Conservation (phyloP, 2,329 filamentous ascomycete genomes). For the Diaporthe humulicola region DNA sequence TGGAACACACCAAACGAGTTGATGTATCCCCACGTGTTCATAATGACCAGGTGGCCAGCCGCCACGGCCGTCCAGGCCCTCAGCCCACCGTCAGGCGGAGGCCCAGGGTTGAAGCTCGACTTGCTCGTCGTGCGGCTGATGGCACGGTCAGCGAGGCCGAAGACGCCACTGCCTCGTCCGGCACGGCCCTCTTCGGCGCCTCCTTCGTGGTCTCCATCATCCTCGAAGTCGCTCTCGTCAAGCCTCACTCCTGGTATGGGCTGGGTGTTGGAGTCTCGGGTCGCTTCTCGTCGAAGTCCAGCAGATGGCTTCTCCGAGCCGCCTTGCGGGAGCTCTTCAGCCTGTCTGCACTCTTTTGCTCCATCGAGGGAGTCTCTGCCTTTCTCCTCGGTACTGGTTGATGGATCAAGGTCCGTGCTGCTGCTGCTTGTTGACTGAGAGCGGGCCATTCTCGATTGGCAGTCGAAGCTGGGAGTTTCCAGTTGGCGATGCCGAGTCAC, state of each 20-base stretch:
- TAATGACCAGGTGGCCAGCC: conserved; percentile 60
- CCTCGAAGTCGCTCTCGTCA: conserved; percentile 1
- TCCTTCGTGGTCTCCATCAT: neutral
- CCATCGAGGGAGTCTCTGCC: neutral
- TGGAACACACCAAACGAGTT: conserved; percentile 71
- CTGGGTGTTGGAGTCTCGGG: conserved; percentile 23
- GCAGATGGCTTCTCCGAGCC: conserved; percentile 18
- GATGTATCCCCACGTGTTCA: conserved; percentile 68
- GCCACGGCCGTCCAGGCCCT: conserved; percentile 60
- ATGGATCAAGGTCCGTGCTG: conserved; percentile 5
- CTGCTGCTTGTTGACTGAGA: conserved; percentile 4
- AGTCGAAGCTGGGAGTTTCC: neutral
- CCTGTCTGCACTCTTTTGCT: neutral
- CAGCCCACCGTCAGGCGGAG: conserved; percentile 65
- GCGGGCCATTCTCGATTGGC: neutral
- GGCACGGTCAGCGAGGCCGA: conserved; percentile 52
- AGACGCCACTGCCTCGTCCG: conserved; percentile 40
- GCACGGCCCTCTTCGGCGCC: neutral
- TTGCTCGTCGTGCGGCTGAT: conserved; percentile 57
- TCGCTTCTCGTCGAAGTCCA: neutral
- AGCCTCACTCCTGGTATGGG: conserved; percentile 22
- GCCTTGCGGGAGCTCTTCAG: neutral
- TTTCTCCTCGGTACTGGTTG: conserved; percentile 13
- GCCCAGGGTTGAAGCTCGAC: conserved; percentile 57
- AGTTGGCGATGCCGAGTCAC: neutral